Percentiles rank a stretch among this genome's conserved stretches.
Conservation (phyloP, 2,329 filamentous ascomycete species). For the Hymenoscyphus fraxineus region DNA sequence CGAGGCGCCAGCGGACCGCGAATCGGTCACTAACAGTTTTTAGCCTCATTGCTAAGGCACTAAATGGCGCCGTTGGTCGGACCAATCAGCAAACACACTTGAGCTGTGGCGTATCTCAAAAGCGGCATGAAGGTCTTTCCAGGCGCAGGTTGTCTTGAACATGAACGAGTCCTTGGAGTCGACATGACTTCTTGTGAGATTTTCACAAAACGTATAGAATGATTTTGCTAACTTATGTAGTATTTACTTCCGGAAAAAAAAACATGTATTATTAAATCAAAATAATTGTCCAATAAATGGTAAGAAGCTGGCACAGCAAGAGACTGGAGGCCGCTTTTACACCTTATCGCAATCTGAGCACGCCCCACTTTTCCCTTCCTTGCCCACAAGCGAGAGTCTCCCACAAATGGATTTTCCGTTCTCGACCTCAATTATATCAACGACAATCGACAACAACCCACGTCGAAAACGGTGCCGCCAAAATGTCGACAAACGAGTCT, state of each 20-base stretch:
- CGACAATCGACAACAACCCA: constrained; percentile 30
- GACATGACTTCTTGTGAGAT: no score
- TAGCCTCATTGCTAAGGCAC: not conserved
- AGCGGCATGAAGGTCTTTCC: not conserved
- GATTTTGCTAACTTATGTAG: no score
- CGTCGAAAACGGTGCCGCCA: constrained; percentile 35
- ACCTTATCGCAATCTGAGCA: not conserved
- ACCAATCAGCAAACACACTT: not conserved
- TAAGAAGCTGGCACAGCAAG: not conserved
- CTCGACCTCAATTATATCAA: not conserved
- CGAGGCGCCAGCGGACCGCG: constrained; percentile 13
- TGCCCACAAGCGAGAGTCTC: no score
- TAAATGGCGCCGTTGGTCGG: not conserved
- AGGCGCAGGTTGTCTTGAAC: no score
- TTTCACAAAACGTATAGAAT: no score
- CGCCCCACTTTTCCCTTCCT: no score
- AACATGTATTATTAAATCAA: not conserved
- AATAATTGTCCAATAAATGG: not conserved
- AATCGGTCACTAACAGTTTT: not conserved
- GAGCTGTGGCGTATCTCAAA: not conserved
- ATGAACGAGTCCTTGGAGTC: no score
- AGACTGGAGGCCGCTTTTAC: no score
- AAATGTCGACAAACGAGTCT: constrained; percentile 58
- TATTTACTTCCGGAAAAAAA: no score
- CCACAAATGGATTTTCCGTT: not conserved